phyloP scores from a whole-genome alignment of 2,329 filamentous ascomycete genomes.

The Penicillium sp. region DNA sequence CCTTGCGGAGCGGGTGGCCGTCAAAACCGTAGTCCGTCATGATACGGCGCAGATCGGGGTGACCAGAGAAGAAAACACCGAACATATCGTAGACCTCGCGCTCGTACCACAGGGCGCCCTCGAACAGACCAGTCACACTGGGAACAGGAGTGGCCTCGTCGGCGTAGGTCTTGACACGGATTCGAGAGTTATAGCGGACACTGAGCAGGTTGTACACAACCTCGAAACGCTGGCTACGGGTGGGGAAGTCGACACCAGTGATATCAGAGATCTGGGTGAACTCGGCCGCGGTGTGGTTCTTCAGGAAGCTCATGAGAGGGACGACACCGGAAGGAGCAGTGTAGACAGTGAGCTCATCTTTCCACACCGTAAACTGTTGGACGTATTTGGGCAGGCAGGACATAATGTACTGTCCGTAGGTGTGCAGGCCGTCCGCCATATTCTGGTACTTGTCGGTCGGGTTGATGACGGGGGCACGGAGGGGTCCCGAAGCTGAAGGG shows the following conservation, averaged over 20 bases:
- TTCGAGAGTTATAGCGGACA: constrained; percentile 92
- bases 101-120: constrained; percentile 98
- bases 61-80: constrained; percentile 92
- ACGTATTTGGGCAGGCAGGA: constrained; percentile 96
- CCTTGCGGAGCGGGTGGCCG: constrained; percentile 93
- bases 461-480: constrained; percentile 80
- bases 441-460: constrained; percentile 88
- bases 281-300: constrained; percentile 96
- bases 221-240: constrained; percentile 92
- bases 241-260: constrained; percentile 94
- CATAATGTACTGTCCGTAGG: constrained; percentile 95
- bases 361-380: constrained; percentile 99
- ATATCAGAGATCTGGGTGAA: constrained; percentile 92
- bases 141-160: constrained; percentile 94
- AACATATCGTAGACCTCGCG: constrained; percentile 97
- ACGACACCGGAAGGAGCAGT: constrained; percentile 85
- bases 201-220: constrained; percentile 96
- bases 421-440: constrained; percentile 84
- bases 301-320: constrained; percentile 90
- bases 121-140: constrained; percentile 79
- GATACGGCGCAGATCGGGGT: constrained; percentile 93
- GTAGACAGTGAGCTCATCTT: constrained; percentile 95
- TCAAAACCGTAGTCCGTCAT: constrained; percentile 99
- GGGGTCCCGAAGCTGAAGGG: constrained; percentile 53
- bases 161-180: constrained; percentile 97